Percentiles rank a stretch among this genome's conserved stretches.
phyloP scores from a whole-genome alignment of 345 rosid genomes.

The Gossypium rotundifolium region DNA sequence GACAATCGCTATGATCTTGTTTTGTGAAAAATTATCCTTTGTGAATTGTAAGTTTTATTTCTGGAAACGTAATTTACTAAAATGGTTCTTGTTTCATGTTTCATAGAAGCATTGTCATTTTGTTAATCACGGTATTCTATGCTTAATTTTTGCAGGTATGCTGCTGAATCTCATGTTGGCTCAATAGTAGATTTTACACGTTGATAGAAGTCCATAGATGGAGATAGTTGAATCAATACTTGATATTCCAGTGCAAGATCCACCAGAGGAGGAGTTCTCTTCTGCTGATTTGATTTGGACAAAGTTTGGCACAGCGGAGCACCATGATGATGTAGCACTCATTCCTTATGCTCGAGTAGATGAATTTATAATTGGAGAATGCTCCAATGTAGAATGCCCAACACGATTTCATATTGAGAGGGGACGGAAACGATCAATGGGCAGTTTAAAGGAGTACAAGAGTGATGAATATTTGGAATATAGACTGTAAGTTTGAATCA shows the following conservation, averaged over 20 bases:
- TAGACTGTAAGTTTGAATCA: conserved; percentile 48
- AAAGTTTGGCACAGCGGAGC: conserved; percentile 71
- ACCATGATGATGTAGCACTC: conserved; percentile 74
- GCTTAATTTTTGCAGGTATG: conserved; percentile 13
- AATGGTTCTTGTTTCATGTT: background rate
- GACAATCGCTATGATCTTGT: background rate
- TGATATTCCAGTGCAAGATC: conserved; percentile 65
- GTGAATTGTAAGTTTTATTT: background rate
- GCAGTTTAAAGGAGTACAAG: conserved; percentile 73
- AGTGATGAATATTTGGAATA: conserved; percentile 77
- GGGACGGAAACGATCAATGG: conserved; percentile 61
- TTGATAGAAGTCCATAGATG: conserved; percentile 23
- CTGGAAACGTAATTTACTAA: background rate
- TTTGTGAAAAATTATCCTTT: background rate
- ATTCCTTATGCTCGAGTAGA: conserved; percentile 71
- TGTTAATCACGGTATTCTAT: background rate
- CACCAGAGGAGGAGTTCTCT: conserved; percentile 53
- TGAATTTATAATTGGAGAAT: conserved; percentile 81
- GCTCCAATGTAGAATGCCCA: conserved; percentile 72
- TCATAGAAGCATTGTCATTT: too few species aligned
- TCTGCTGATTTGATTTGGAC: conserved; percentile 73
- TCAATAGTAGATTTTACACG: background rate
- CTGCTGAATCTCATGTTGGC: background rate
- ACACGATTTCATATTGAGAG: conserved; percentile 89
- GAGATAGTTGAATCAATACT: conserved; percentile 51